Evolutionary conservation across 2,329 filamentous ascomycete species (phyloP), one percentile per base, ranked within the genome.

Genomic region (Trichoderma harzianum): DNA sequence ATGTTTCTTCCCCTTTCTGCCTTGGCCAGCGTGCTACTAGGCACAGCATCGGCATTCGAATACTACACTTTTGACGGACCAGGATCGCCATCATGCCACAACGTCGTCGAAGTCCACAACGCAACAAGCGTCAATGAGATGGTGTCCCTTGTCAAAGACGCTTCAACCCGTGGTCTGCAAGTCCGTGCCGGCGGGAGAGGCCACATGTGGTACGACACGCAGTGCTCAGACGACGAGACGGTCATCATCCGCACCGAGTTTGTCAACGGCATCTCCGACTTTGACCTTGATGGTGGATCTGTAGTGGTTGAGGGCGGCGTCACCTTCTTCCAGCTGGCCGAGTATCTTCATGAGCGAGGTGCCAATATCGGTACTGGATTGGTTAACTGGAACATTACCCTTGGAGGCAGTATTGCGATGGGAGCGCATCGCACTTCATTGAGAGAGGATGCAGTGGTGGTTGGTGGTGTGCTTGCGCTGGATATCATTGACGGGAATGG

Each of bases 181-280:
- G 80, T 87, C 30, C 82, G 85, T 60, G 85, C 85, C 12, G 83
- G 81, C 4, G 85, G 84, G 2, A 86, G 86, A 74, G 85, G 84
- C 3, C 85, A 86, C 75, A 85, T 85, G 81, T 85, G 85, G 84
- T 87, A 86, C 75, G 84, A 87, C 74, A 87, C 85, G 36, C 85
- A 86, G 81, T 87, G 85, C 78, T 83, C 83, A 57, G 85, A 86
- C 76, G 79, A 85, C 72, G 75, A 78, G 58, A 87, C 85, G 2
- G 78, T 86, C 74, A 84, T 87, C 75, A 79, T 87, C 53, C 83
- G 83, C 74, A 85, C 83, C 24, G 84, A 84, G 73, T 74, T 79
- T 61, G 80, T 85, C 69, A 84, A 83, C 73, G 72, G 72, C 26
- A 86, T 87, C 75, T 82, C 77, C 51, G 82, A 86, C 72, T 80